Evolutionary conservation across 371 early-diverging fungal species (phyloP).

Genomic region (Rhizopus sp.): DNA sequence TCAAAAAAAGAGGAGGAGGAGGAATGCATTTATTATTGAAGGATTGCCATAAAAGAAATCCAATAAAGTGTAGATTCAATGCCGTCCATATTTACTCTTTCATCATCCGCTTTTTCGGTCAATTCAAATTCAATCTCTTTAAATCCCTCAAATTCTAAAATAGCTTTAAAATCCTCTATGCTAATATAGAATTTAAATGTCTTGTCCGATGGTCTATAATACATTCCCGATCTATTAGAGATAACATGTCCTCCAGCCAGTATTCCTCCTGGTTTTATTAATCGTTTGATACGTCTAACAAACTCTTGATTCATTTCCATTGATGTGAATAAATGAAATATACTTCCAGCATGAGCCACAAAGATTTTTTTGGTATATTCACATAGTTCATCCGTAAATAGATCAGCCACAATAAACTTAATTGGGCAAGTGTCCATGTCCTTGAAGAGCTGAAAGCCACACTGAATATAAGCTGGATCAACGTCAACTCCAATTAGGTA

Average conservation of each 20-base stretch:
- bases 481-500: slow-evolving; percentile 39
- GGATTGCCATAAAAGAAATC: slow-evolving; percentile 25
- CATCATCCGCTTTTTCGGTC: slow-evolving; percentile 12
- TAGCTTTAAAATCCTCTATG: slow-evolving; percentile 18
- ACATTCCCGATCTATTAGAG: slow-evolving; percentile 15
- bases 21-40: background rate
- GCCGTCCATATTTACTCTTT: background rate
- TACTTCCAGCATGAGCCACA: slow-evolving; percentile 39
- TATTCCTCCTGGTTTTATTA: slow-evolving; percentile 33
- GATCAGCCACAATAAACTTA: slow-evolving; percentile 29
- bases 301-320: slow-evolving; percentile 18
- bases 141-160: slow-evolving; percentile 24
- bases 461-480: slow-evolving; percentile 33
- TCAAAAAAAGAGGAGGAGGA: no score
- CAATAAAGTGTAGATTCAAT: slow-evolving; percentile 20
- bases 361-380: slow-evolving; percentile 3
- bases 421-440: slow-evolving; percentile 30
- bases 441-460: slow-evolving; percentile 38
- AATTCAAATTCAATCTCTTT: slow-evolving; percentile 26
- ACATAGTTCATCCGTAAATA: slow-evolving; percentile 18
- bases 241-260: slow-evolving; percentile 43
- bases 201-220: slow-evolving; percentile 19
- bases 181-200: slow-evolving; percentile 30
- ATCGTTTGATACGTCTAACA: slow-evolving; percentile 14
- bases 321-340: slow-evolving; percentile 38